phyloP scores from a whole-genome alignment of 2,329 filamentous ascomycete genomes.

The Aspergillus pseudoviridinutans region DNA sequence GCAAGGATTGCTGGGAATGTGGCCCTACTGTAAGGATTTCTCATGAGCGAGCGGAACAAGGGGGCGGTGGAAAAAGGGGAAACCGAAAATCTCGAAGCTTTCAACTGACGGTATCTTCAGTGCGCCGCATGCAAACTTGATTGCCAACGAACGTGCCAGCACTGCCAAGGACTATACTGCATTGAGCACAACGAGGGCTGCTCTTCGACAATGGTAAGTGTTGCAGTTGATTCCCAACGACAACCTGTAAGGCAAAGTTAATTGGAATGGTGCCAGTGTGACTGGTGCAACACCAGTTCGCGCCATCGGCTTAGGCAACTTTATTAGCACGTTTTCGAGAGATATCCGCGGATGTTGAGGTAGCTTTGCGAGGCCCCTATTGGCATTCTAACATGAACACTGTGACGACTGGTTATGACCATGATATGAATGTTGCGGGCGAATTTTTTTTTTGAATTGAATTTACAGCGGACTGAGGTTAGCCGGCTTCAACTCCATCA shows the following conservation, averaged over 20 bases:
- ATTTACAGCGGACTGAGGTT: not conserved
- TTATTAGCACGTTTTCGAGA: conserved; percentile 6
- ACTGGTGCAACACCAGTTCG: conserved; percentile 42
- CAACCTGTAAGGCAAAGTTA: not conserved
- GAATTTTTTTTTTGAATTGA: not conserved
- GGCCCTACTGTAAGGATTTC: conserved; percentile 65
- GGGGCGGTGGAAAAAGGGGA: not conserved
- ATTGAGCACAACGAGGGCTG: conserved; percentile 78
- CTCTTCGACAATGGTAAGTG: conserved; percentile 52
- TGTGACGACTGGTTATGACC: not conserved
- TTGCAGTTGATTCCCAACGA: not conserved
- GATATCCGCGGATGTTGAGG: not conserved
- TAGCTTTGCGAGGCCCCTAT: not conserved
- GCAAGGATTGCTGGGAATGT: conserved; percentile 79
- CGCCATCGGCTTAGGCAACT: conserved; percentile 31
- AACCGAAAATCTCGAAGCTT: not conserved
- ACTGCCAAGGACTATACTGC: conserved; percentile 78
- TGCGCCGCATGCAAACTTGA: conserved; percentile 70
- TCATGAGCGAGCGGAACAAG: not conserved
- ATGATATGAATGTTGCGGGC: not conserved
- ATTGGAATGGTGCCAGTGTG: conserved; percentile 27
- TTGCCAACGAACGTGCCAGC: conserved; percentile 67
- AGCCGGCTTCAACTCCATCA: not conserved
- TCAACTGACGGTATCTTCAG: conserved; percentile 38
- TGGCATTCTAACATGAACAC: not conserved